These are phyloP conservation scores for Brettanomyces anomalus DNA, from an alignment of 805 yeast species.

Conservation along the genomic window DNA sequence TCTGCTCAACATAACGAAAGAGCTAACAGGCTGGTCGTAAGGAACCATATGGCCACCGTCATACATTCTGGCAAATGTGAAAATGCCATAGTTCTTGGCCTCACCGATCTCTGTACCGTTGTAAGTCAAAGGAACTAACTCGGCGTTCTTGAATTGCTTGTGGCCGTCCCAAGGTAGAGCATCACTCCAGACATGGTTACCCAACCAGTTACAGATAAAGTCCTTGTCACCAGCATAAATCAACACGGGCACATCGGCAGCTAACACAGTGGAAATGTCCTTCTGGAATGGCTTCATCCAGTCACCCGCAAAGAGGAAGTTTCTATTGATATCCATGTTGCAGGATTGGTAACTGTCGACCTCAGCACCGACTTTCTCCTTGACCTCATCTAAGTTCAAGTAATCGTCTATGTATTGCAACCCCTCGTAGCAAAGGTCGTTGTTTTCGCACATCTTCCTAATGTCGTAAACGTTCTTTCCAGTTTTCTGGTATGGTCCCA, in stretches of 20 bases:
- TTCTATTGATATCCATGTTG: slow-evolving; percentile 39
- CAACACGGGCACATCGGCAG: slow-evolving; percentile 66
- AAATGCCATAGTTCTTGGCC: slow-evolving; percentile 59
- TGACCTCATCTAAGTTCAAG: slow-evolving; percentile 45
- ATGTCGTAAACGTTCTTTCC: slow-evolving; percentile 61
- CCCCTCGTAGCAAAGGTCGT: slow-evolving; percentile 43
- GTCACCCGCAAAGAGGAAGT: slow-evolving; percentile 52
- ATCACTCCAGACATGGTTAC: slow-evolving; percentile 78
- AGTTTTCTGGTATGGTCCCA: slow-evolving; percentile 49
- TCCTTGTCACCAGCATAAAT: slow-evolving; percentile 95
- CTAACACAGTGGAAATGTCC: slow-evolving; percentile 48
- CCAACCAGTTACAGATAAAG: slow-evolving; percentile 88
- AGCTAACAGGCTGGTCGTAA: slow-evolving; percentile 69
- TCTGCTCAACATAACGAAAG: slow-evolving; percentile 61
- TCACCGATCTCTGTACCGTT: slow-evolving; percentile 51
- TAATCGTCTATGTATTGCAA: slow-evolving; percentile 41
- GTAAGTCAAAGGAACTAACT: slow-evolving; percentile 15
- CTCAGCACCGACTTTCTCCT: slow-evolving; percentile 48
- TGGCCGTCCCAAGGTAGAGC: slow-evolving; percentile 54
- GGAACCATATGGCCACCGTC: slow-evolving; percentile 95
- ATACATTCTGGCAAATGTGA: slow-evolving; percentile 68
- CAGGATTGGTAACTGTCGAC: slow-evolving; percentile 41
- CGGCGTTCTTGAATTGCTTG: slow-evolving; percentile 19
- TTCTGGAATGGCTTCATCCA: slow-evolving; percentile 58
- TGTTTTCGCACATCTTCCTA: slow-evolving; percentile 42